Base-by-base conservation (phyloP, 805 yeast genomes). In the Candida rishiriensis region DNA sequence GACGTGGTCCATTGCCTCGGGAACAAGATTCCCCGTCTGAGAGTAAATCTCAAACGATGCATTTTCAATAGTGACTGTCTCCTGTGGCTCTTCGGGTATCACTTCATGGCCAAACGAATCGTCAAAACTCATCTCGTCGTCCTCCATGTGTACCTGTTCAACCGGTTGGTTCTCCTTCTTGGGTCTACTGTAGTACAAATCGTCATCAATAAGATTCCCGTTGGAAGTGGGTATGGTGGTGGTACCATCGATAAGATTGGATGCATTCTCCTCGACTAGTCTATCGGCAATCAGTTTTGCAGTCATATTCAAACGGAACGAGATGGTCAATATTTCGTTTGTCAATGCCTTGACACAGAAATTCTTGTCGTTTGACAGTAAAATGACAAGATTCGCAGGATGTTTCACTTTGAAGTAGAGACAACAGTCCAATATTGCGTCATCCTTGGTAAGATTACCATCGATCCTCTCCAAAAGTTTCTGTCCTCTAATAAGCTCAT, bases 371-470 rank as follows among this genome's bases (percentile, higher is more conserved):
- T 90, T 86, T 0, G 96, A 83, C 47, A 89, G 55, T 21, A 87
- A 60, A 2, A 89, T 73, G 8, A 83, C 84, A 47, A 78, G 56
- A 29, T 60, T 53, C 1, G 42, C 14, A 4, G 62, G 53, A 40
- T 60, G 51, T 12, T 64, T 61, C 11, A 66, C 62, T 47, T 75
- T 71, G 45, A 83, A 80, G 57, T 75, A 88, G 21, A 84, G 55
- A 53, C 95, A 85, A 59, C 96, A 88, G 60, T 90, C 97, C 35
- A 89, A 64, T 48, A 90, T 89, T 0, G 95, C 75, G 55, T 89
- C 95, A 62, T 90, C 97, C 46, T 85, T 82, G 0, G 42, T 42
- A 1, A 79, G 60, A 2, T 55, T 41, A 9, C 59, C 56, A 44
- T 81, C 79, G 1, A 83, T 38, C 21, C 68, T 62, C 57, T 89